A percentile compares a stretch with the other conserved stretches of the same genome.
Conservation (phyloP, 192 early-diverging fungal species). For the Coemansia sp. region DNA sequence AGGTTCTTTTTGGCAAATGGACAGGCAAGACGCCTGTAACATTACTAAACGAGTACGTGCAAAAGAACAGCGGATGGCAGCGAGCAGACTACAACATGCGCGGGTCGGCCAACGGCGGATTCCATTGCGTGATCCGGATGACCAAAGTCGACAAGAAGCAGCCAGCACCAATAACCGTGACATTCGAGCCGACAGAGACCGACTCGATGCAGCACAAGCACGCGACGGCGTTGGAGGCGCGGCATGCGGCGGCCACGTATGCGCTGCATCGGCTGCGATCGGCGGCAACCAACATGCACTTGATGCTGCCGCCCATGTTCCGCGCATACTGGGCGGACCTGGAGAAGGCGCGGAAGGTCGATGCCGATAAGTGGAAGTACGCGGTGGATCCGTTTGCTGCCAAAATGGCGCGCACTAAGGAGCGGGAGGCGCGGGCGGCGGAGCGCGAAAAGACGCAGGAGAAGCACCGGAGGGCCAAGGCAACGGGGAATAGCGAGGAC, state of each 20-base stretch:
- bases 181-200: conserved; percentile 18
- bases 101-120: conserved; percentile 61
- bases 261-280: conserved; percentile 73
- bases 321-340: conserved; percentile 71
- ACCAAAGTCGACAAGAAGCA: conserved; percentile 30
- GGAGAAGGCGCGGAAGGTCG: conserved; percentile 56
- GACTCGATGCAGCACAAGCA: background rate
- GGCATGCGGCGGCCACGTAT: conserved; percentile 75
- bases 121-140: conserved; percentile 43
- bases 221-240: conserved; percentile 55
- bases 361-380: conserved; percentile 58
- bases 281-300: conserved; percentile 61
- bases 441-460: conserved; percentile 19
- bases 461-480: conserved; percentile 43
- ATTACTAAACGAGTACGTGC: conserved; percentile 74
- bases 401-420: conserved; percentile 48
- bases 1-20: conserved; percentile 68
- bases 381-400: conserved; percentile 77
- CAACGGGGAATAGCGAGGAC: conserved; percentile 40
- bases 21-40: conserved; percentile 84
- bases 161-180: conserved; percentile 10
- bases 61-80: conserved; percentile 64
- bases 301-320: conserved; percentile 71
- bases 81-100: conserved; percentile 67
- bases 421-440: conserved; percentile 13